Base-by-base conservation (phyloP, 495 filamentous ascomycete genomes). In the Bryoglossum gracile region DNA sequence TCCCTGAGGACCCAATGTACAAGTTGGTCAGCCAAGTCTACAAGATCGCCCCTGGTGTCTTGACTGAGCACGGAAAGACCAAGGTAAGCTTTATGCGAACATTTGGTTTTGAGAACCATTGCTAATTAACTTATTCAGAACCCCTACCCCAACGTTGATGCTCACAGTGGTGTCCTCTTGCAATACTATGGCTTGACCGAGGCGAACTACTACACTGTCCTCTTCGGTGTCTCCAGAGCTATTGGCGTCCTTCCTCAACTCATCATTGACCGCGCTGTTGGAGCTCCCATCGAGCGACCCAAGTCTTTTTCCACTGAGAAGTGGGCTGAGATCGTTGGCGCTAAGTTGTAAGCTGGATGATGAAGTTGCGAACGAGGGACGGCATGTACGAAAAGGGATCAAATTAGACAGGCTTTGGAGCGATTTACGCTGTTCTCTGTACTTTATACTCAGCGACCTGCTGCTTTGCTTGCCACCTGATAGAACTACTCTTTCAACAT, bases 1-100 rank as follows among this genome's bases (percentile, higher is more conserved):
- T 36, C 21, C 18, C 23, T 26, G 23, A 92, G 66, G 90, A 95
- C 75, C 87, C 88, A 56, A 95, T 98, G 89, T 98, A 95, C 87
- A 86, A 97, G 79, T 83, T 98, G 48, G 92, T 98, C 73, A 88
- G 83, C 80, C 89, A 96, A 74, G 91, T 97, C 56, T 96, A 95
- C 83, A 96, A 98, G 84, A 96, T 98, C 65, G 92, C 92, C 47
- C 94, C 92, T 54, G 87, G 86, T 63, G 92, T 98, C 50, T 74
- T 98, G 59, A 97, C 94, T 51, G 91, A 97, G 78, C 92, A 98
- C 75, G 92, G 92, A 71, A 98, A 98, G 86, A 94, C 89, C 70
- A 94, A 94, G 84, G 92, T n/a, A n/a, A n/a, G n/a, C n/a, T n/a
- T n/a, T n/a, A n/a, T n/a, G n/a, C n/a, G n/a, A n/a, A n/a, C n/a